phyloP scores from a whole-genome alignment of 1,139 yeast species.

The Suhomyces bokatorum region DNA sequence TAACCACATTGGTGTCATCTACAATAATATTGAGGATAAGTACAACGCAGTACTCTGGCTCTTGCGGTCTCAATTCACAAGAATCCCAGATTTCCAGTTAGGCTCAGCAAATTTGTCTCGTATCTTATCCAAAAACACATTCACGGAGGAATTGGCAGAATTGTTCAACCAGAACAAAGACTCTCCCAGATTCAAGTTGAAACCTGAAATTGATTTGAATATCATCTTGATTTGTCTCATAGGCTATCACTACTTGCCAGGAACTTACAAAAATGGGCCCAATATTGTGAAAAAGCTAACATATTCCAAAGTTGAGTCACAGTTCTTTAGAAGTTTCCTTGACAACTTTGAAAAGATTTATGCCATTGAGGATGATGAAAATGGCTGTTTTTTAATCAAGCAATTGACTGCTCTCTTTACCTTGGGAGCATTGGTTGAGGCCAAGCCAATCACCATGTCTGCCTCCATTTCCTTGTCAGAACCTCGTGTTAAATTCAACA shows the following conservation, averaged over 20 bases:
- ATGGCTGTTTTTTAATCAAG: conserved; percentile 19
- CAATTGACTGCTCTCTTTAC: conserved; percentile 30
- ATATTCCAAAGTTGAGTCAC: conserved; percentile 29
- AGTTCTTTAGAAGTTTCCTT: conserved; percentile 20
- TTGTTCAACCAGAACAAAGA: conserved; percentile 11
- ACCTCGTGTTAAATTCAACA: conserved; percentile 17
- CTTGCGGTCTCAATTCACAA: conserved; percentile 56
- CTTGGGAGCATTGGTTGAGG: conserved; percentile 20
- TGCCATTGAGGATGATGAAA: conserved; percentile 7
- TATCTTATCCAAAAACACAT: conserved; percentile 35
- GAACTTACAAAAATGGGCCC: conserved; percentile 27
- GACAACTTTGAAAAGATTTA: conserved; percentile 11
- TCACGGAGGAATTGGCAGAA: conserved; percentile 26
- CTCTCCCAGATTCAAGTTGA: background rate
- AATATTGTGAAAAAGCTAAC: conserved; percentile 26
- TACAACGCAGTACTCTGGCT: conserved; percentile 47
- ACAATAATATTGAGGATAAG: conserved; percentile 38
- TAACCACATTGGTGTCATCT: conserved; percentile 63
- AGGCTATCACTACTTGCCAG: conserved; percentile 33
- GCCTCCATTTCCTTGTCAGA: conserved; percentile 13
- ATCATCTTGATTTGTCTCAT: conserved; percentile 29
- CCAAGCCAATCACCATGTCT: conserved; percentile 3
- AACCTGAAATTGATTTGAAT: conserved; percentile 20
- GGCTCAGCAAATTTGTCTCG: conserved; percentile 43
- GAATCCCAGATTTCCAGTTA: conserved; percentile 46